phyloP scores from a whole-genome alignment of 1,284 basidiomycete species.

The Anthracocystis panici-leucophaei region DNA sequence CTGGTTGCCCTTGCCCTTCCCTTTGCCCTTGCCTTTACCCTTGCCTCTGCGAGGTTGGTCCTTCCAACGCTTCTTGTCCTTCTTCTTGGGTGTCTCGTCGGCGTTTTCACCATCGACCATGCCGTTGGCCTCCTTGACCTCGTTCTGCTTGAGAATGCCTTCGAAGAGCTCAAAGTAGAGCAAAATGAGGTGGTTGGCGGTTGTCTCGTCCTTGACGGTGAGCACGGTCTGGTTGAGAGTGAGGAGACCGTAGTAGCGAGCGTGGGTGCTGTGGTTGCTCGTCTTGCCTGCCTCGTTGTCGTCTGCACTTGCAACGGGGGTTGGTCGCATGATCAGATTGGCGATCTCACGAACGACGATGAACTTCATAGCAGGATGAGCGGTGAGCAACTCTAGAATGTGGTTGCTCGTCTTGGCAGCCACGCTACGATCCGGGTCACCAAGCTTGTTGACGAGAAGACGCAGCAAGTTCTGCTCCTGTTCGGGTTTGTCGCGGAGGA shows the following conservation, averaged over 20 bases:
- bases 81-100: conserved; percentile 41
- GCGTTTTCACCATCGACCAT: conserved; percentile 53
- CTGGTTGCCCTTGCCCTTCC: conserved; percentile 25
- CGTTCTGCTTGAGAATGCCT: conserved; percentile 72
- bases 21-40: conserved; percentile 28
- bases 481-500: conserved; percentile 90
- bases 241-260: conserved; percentile 89
- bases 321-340: conserved; percentile 78
- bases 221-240: conserved; percentile 95
- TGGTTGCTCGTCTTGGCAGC: conserved; percentile 91
- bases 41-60: conserved; percentile 69
- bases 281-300: conserved; percentile 24
- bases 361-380: conserved; percentile 92
- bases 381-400: conserved; percentile 87
- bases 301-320: conserved; percentile 38
- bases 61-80: conserved; percentile 70
- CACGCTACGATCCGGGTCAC: conserved; percentile 85
- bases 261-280: conserved; percentile 73
- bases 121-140: conserved; percentile 57
- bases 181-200: conserved; percentile 86
- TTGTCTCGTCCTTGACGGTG: conserved; percentile 76
- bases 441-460: conserved; percentile 87
- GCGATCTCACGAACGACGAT: conserved; percentile 90
- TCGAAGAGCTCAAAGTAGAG: conserved; percentile 96
- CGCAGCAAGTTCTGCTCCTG: conserved; percentile 96